phyloP scores from a whole-genome alignment of 2,329 filamentous ascomycete species.

The Xylariaceae sp. region DNA sequence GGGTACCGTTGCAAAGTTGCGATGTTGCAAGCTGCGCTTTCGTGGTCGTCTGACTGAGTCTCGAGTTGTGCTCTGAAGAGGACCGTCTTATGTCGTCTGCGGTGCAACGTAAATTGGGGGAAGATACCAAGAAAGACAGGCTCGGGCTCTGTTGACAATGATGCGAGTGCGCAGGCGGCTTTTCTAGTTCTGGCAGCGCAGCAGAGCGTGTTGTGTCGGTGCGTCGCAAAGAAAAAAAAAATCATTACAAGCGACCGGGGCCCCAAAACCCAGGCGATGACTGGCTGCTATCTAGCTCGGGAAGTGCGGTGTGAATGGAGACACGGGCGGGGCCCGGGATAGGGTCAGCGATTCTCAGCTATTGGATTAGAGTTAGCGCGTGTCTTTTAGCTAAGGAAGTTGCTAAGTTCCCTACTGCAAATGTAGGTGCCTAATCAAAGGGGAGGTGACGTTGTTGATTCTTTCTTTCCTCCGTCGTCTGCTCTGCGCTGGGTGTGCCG shows the following conservation, averaged over 20 bases:
- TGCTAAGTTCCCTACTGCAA: background rate
- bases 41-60: constrained; percentile 6
- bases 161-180: constrained; percentile 17
- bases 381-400: constrained; percentile 11
- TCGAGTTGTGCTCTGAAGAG: background rate
- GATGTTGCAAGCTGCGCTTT: background rate
- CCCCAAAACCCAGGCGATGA: constrained; percentile 11
- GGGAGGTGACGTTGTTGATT: constrained; percentile 2
- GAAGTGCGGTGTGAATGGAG: constrained; percentile 21
- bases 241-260: constrained; percentile 1
- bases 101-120: constrained; percentile 10
- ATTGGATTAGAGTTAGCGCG: constrained; percentile 12
- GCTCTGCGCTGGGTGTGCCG: background rate
- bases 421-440: constrained; percentile 12
- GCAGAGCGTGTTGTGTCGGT: constrained; percentile 11
- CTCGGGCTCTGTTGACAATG: constrained; percentile 7
- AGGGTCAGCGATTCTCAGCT: constrained; percentile 14
- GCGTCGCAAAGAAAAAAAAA: constrained; percentile 13
- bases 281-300: constrained; percentile 11
- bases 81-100: constrained; percentile 4
- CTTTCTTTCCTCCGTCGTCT: background rate
- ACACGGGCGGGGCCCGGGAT: constrained; percentile 11
- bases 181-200: constrained; percentile 15
- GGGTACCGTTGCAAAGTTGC: background rate
- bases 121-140: constrained; percentile 9